Evolutionary conservation across 306 rosid genomes (phyloP), one percentile per base, ranked within the genome.

Genomic region (Heteromeles arbutifolia): DNA sequence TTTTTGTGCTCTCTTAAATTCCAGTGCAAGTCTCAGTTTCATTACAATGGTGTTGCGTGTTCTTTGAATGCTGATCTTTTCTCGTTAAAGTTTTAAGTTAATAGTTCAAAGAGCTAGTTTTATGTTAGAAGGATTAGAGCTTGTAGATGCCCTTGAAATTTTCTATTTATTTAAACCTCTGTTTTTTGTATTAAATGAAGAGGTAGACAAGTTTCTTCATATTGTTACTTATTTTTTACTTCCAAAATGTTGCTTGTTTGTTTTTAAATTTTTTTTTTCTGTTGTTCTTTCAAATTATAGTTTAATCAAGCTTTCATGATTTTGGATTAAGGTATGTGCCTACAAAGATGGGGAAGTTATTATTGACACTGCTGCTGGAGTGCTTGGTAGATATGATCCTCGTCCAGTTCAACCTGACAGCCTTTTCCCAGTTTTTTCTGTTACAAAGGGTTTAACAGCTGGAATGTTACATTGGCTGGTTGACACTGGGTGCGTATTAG

Each of bases 391-490:
- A 96, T 96, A 90, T 74, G 98, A 96, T 85, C 99, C 99, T 44
- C 99, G 99, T 74, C 99, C 99, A 7, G 99, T 96, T 72, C 91
- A 90, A 82, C 93, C 88, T 22, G 97, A 92, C 80, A 96, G 92
- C 83, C 99, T 96, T 77, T 96, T 96, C 74, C 89, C 99, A 28
- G 96, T 92, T 66, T 92, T 96, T 78, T 96, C 99, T 80, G 96
- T 63, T 26, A 90, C 99, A 75, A 96, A 96, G 90, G 99, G 94
- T 53, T 83, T 96, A 76, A 78, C 99, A 57, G 96, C 98, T 24
- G 99, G 98, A 86, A 90, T 96, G 97, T 13, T 89, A 78, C 99
- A 96, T 86, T 96, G 99, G 99, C 87, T 96, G 82, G 94, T 88
- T 54, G 99, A 92, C 82, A 92, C 85, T 14, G 90, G 96, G 98